These are phyloP conservation scores for Fusarium nanum DNA, from an alignment of 2,329 filamentous ascomycete genomes.

Conservation along the genomic window DNA sequence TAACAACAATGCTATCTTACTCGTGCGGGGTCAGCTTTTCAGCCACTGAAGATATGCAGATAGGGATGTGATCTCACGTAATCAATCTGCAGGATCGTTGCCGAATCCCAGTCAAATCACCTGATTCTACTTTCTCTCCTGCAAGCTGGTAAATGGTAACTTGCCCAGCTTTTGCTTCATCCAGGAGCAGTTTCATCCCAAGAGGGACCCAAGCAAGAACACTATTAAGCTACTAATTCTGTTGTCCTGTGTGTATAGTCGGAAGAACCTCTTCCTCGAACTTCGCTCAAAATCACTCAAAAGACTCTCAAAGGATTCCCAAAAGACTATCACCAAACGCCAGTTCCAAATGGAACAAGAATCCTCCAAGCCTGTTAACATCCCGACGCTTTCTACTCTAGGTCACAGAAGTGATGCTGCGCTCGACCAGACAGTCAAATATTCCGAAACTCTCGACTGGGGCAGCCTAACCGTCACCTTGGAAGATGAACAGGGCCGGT, in stretches of 20 bases:
- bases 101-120: neutral
- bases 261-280: no score
- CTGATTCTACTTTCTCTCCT: neutral
- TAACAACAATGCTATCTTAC: fast-evolving
- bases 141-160: fast-evolving
- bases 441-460: no score
- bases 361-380: fast-evolving
- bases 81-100: neutral
- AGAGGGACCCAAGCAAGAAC: no score
- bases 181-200: fast-evolving
- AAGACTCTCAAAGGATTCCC: no score
- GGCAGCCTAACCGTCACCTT: neutral
- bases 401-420: neutral
- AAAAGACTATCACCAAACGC: no score
- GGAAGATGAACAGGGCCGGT: neutral
- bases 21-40: neutral
- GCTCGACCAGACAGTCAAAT: fast-evolving
- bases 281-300: no score
- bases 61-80: neutral
- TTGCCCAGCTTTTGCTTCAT: no score
- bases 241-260: no score
- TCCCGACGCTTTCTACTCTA: fast-evolving
- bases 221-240: no score
- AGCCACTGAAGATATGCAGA: neutral
- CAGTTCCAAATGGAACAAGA: neutral